Conservation (phyloP, 495 filamentous ascomycete genomes). For the Podospora anserina region DNA sequence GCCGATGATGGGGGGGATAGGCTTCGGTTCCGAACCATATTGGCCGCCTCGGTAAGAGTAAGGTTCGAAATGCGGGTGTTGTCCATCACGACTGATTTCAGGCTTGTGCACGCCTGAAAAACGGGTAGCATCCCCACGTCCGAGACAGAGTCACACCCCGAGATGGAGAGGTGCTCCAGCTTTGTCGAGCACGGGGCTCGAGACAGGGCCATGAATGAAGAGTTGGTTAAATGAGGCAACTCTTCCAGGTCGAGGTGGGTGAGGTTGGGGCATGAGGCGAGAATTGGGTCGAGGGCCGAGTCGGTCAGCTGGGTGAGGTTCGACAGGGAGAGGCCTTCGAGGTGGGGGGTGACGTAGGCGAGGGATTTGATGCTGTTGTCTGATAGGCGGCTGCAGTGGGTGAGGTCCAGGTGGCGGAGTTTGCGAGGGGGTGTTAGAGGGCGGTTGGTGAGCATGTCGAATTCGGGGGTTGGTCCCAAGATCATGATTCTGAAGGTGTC, state of each 20-base stretch:
- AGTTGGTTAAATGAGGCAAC: slow-evolving; percentile 71
- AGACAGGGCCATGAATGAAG: slow-evolving; percentile 65
- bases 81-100: slow-evolving; percentile 80
- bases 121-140: slow-evolving; percentile 83
- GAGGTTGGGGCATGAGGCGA: slow-evolving; percentile 70
- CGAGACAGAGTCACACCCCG: slow-evolving; percentile 81
- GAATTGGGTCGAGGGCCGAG: slow-evolving; percentile 63
- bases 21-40: slow-evolving; percentile 64
- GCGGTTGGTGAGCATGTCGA: slow-evolving; percentile 73
- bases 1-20: neutral
- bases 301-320: slow-evolving; percentile 71
- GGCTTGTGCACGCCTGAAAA: slow-evolving; percentile 65
- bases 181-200: slow-evolving; percentile 64
- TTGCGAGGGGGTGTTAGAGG: slow-evolving; percentile 73
- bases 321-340: slow-evolving; percentile 78
- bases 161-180: slow-evolving; percentile 80
- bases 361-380: slow-evolving; percentile 65
- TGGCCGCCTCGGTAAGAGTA: slow-evolving; percentile 80
- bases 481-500: slow-evolving; percentile 66
- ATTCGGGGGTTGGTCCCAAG: slow-evolving; percentile 66
- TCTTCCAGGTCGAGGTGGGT: slow-evolving; percentile 92
- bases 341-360: slow-evolving; percentile 68
- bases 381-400: slow-evolving; percentile 70
- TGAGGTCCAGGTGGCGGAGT: slow-evolving; percentile 81
- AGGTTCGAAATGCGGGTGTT: slow-evolving; percentile 90